Conservation (phyloP, 139 green algal species). For the Eudorina sp. region DNA sequence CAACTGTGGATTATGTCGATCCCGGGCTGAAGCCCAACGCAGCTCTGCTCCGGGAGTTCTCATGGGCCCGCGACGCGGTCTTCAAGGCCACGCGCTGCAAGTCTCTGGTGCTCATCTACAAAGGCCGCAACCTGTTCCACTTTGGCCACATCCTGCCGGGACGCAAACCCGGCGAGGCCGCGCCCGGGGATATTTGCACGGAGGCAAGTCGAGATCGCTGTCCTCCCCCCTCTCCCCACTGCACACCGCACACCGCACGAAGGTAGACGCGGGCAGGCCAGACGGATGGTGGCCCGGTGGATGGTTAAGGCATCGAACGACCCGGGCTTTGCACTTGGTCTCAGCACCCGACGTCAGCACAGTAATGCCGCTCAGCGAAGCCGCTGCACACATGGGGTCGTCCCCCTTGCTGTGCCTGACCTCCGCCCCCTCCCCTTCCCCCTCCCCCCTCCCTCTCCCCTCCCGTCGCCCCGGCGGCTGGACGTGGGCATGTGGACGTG, state of each 20-base stretch:
- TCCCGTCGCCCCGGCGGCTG: neutral
- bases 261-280: no score
- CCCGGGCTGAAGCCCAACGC: conserved; percentile 56
- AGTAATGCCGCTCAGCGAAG: neutral
- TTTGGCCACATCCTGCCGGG: conserved; percentile 40
- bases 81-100: conserved; percentile 63
- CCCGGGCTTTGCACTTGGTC: no score
- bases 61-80: conserved; percentile 80
- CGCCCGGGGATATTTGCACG: conserved; percentile 72
- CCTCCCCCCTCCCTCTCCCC: neutral
- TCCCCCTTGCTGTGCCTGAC: no score
- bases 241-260: neutral
- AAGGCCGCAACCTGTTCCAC: conserved; percentile 65
- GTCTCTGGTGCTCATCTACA: conserved; percentile 73
- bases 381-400: no score
- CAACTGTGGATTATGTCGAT: conserved; percentile 52
- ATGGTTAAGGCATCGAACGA: no score
- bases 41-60: conserved; percentile 64
- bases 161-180: conserved; percentile 18
- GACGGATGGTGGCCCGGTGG: no score
- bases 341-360: no score
- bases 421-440: neutral
- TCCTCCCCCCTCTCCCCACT: neutral
- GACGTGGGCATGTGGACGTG: no score
- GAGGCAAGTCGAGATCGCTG: neutral